Conservation (phyloP, 2,329 filamentous ascomycete genomes). For the Ascochyta rabiei region DNA sequence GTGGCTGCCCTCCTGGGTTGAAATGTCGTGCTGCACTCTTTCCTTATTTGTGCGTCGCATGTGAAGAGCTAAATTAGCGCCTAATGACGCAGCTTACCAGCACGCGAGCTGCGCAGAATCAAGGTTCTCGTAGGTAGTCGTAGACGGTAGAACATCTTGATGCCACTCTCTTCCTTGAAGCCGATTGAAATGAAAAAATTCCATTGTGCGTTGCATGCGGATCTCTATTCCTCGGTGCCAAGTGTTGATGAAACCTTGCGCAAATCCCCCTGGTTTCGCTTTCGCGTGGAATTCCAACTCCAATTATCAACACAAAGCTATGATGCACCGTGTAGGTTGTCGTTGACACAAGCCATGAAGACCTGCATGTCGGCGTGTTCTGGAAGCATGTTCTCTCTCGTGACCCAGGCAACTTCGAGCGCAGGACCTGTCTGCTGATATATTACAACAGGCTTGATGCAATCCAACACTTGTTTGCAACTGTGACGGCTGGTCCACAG, state of each 20-base stretch:
- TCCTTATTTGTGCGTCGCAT: slow-evolving; percentile 12
- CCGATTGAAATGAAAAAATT: too few species aligned
- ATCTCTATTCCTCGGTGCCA: not conserved
- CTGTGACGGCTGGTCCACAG: not conserved
- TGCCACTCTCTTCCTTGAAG: too few species aligned
- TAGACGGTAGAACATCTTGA: too few species aligned
- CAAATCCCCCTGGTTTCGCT: slow-evolving; percentile 7
- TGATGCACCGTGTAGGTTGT: not conserved
- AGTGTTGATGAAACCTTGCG: slow-evolving; percentile 3
- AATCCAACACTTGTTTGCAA: not conserved
- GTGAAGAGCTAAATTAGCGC: slow-evolving; percentile 5
- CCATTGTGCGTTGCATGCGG: too few species aligned
- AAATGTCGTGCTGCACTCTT: slow-evolving; percentile 9
- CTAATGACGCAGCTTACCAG: slow-evolving; percentile 2
- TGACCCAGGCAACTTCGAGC: not conserved
- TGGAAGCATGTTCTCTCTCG: not conserved
- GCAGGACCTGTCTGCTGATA: not conserved
- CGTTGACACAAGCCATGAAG: not conserved
- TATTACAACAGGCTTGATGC: not conserved
- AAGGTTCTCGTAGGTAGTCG: slow-evolving; percentile 5
- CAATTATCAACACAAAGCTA: not conserved
- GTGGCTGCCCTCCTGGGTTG: not conserved
- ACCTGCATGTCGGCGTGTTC: too few species aligned
- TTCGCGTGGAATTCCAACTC: not conserved
- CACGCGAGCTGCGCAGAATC: slow-evolving; percentile 15